Evolutionary conservation across 805 yeast genomes (phyloP).

Genomic region (Nakazawaea peltata): DNA sequence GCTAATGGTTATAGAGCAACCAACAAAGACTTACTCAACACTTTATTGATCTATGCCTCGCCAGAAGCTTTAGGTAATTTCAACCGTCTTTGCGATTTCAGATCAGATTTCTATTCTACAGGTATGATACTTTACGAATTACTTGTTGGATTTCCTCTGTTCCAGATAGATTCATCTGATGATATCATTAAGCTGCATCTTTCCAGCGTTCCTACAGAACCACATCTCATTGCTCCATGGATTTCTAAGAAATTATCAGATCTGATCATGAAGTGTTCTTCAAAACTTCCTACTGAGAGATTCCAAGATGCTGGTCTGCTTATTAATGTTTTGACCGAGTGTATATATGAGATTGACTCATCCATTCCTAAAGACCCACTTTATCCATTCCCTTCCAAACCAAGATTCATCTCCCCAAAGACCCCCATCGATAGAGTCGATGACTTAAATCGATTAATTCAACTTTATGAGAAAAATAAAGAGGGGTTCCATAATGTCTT

Average conservation of each 20-base stretch:
- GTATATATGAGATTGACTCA: slow-evolving; percentile 18
- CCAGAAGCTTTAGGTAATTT: slow-evolving; percentile 40
- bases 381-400: slow-evolving; percentile 6
- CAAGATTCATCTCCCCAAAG: slow-evolving; percentile 18
- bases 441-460: slow-evolving; percentile 17
- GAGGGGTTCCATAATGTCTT: slow-evolving; percentile 21
- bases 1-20: slow-evolving; percentile 31
- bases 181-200: slow-evolving; percentile 32
- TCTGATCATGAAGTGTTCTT: slow-evolving; percentile 32
- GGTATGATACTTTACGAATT: slow-evolving; percentile 44
- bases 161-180: slow-evolving; percentile 29
- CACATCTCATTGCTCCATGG: slow-evolving; percentile 23
- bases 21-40: slow-evolving; percentile 29
- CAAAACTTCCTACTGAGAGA: slow-evolving; percentile 31
- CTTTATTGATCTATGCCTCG: slow-evolving; percentile 37
- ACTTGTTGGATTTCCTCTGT: slow-evolving; percentile 36
- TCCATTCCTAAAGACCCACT: slow-evolving; percentile 8
- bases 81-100: slow-evolving; percentile 30
- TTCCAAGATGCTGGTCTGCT: slow-evolving; percentile 27
- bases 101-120: slow-evolving; percentile 40
- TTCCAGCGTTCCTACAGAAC: slow-evolving; percentile 31
- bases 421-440: slow-evolving; percentile 21
- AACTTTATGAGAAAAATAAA: slow-evolving; percentile 13
- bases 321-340: slow-evolving; percentile 26
- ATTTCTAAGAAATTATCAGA: slow-evolving; percentile 25